A percentile compares a stretch with the other conserved stretches of the same genome.
Evolutionary conservation across 331 rosid species (phyloP).

Genomic region (Pyrus hybrid): DNA sequence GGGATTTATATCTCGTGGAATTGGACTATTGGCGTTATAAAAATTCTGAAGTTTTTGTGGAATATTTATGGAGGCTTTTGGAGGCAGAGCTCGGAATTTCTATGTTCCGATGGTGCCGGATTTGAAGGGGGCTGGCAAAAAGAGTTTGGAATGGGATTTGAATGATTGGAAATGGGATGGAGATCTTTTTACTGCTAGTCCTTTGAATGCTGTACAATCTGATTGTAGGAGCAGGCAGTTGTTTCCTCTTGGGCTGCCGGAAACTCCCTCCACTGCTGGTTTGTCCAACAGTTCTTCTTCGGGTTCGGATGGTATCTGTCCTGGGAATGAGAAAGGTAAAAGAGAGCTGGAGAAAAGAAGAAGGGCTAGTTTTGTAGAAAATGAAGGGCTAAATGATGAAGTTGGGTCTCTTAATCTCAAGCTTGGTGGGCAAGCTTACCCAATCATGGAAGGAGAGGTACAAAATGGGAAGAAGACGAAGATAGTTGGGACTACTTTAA

Average conservation of each 20-base stretch:
- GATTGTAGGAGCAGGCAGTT: conserved; percentile 47
- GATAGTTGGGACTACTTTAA: conserved; percentile 40
- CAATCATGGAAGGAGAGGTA: conserved; percentile 53
- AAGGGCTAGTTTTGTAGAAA: conserved; percentile 36
- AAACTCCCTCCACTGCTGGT: conserved; percentile 34
- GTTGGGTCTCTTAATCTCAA: conserved; percentile 54
- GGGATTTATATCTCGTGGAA: background rate
- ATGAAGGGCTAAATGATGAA: conserved; percentile 41
- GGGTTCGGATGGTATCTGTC: conserved; percentile 40
- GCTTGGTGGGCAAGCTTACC: conserved; percentile 59
- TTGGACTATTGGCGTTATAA: background rate
- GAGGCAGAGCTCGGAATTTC: conserved; percentile 43
- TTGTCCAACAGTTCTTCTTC: conserved; percentile 46
- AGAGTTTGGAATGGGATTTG: conserved; percentile 71
- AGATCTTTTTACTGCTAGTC: conserved; percentile 63
- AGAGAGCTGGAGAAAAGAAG: conserved; percentile 79
- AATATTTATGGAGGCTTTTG: conserved; percentile 55
- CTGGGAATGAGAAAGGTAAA: conserved; percentile 37
- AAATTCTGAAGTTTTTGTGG: background rate
- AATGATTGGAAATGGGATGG: conserved; percentile 86
- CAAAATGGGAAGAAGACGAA: conserved; percentile 60
- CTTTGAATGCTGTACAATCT: conserved; percentile 46
- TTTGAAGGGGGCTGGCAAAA: conserved; percentile 51
- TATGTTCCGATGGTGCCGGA: conserved; percentile 39
- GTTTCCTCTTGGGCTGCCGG: conserved; percentile 42